Base-by-base conservation (phyloP, 2,329 filamentous ascomycete species). In the Fusarium camptoceras region DNA sequence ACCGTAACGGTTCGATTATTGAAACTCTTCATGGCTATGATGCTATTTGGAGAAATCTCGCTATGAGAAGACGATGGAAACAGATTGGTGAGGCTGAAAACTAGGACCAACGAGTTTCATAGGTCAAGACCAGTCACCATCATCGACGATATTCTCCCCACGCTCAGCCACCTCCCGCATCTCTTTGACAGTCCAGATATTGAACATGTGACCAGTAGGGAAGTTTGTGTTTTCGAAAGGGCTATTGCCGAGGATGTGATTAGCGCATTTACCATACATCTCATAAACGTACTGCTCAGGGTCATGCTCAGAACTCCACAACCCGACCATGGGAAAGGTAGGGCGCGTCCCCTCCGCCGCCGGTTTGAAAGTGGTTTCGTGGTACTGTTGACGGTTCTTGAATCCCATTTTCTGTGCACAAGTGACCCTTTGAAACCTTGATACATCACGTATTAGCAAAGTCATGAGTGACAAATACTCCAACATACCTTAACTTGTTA, bases 141-240 rank as follows among this genome's bases (percentile, higher is more conserved):
- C 31, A 6, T 37, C 31, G 16, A 37, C 9, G 9, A 37, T 18
- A 11, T 18, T 37, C 3, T 37, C 16, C 16, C 31, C 5, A 37
- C 31, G 9, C 31, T 37, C 31, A 37, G 31, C 31, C 8, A 37
- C 31, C 31, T 18, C 5, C 18, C 31, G 31, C 31, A 18, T 37
- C 25, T 53, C 50, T 10, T 42, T 42, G 4, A 42, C 37, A 5
- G n/a, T 28, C 50, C 37, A 42, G 3, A 16, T 15, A n/a, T 53
- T 28, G 4, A 27, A 53, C 2, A 18, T 42, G 14, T 53, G 31
- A 5, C 50, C 50, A 4, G 31, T 2, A 5, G 31, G 31, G 14
- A 27, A 30, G 37, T 53, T 53, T 8, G 50, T 53, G 37, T 53
- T 53, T 14, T 53, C 20, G 6, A 42, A 53, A 20, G 25, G 50